A percentile compares a stretch with the other conserved stretches of the same genome.
Evolutionary conservation across 2,329 filamentous ascomycete genomes (phyloP).

Genomic region (Sclerotinia subarctica): DNA sequence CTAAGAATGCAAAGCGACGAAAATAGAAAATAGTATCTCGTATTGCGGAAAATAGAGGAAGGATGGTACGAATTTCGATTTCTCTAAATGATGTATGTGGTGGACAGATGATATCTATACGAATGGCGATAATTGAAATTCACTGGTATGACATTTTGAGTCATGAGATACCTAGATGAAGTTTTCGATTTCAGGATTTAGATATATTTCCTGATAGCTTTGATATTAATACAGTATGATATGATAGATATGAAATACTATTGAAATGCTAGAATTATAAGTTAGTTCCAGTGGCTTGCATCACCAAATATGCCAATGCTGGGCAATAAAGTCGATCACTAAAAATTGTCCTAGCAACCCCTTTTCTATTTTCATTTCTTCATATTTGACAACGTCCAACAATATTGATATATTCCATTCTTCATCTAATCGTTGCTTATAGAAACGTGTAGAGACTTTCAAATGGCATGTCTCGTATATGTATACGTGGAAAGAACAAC

Average conservation of each 20-base stretch:
- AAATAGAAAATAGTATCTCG: neutral
- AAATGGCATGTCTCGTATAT: too few species aligned
- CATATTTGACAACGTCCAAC: neutral
- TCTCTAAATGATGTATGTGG: too few species aligned
- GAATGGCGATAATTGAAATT: neutral
- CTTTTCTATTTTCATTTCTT: neutral
- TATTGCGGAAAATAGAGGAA: neutral
- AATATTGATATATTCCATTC: neutral
- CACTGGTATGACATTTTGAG: too few species aligned
- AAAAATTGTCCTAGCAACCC: neutral
- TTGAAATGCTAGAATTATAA: too few species aligned
- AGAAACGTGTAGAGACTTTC: too few species aligned
- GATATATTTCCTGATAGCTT: neutral
- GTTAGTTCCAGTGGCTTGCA: neutral
- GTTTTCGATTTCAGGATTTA: too few species aligned
- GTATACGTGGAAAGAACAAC: too few species aligned
- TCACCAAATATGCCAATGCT: neutral
- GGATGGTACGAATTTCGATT: neutral
- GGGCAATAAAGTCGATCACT: neutral
- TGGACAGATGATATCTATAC: neutral
- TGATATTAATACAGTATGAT: neutral
- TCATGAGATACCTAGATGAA: neutral
- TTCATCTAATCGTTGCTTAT: too few species aligned
- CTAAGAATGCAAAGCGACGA: conserved; percentile 5
- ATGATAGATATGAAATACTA: too few species aligned